Conservation (phyloP, 2,329 filamentous ascomycete species). For the Hirsutella minnesotensis region DNA sequence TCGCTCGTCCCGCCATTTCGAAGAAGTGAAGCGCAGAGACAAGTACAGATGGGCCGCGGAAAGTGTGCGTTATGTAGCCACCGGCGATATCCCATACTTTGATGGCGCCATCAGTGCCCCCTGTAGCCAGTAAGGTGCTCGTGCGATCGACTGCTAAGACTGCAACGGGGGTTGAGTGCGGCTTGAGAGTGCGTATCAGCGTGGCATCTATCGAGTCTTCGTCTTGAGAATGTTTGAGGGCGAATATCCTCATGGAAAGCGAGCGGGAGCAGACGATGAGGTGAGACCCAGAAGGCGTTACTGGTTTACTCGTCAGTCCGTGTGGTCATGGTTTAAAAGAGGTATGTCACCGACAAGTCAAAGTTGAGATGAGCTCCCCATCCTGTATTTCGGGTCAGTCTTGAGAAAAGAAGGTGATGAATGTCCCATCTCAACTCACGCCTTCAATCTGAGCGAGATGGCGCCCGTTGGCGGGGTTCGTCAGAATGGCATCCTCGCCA, state of each 20-base stretch:
- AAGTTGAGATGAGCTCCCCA: constrained; percentile 66
- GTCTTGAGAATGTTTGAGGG: constrained; percentile 48
- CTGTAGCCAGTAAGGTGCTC: constrained; percentile 81
- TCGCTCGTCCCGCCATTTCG: constrained; percentile 45
- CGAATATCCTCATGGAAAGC: constrained; percentile 88
- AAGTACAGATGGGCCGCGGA: constrained; percentile 83
- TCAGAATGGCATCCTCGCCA: constrained; percentile 85
- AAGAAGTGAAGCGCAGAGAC: constrained; percentile 91
- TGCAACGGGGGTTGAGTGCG: constrained; percentile 81
- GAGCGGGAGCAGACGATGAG: constrained; percentile 87
- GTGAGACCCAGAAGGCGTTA: constrained; percentile 81
- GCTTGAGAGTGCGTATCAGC: constrained; percentile 71
- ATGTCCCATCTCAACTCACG: constrained; percentile 31
- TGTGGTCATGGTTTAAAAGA: too few relatives aligned
- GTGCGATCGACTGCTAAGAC: constrained; percentile 77
- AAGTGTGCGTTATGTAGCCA: constrained; percentile 88
- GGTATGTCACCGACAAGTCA: constrained; percentile 39
- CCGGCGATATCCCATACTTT: constrained; percentile 94
- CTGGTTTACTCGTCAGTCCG: constrained; percentile 26
- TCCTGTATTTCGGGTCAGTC: constrained; percentile 36
- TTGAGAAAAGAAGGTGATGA: not conserved
- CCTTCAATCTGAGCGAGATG: constrained; percentile 82
- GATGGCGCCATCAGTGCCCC: constrained; percentile 82
- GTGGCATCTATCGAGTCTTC: constrained; percentile 50
- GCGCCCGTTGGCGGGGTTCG: constrained; percentile 70